Evolutionary conservation across 2,329 filamentous ascomycete genomes (phyloP), one percentile per base, ranked within the genome.

Genomic region (Alternaria sp.): DNA sequence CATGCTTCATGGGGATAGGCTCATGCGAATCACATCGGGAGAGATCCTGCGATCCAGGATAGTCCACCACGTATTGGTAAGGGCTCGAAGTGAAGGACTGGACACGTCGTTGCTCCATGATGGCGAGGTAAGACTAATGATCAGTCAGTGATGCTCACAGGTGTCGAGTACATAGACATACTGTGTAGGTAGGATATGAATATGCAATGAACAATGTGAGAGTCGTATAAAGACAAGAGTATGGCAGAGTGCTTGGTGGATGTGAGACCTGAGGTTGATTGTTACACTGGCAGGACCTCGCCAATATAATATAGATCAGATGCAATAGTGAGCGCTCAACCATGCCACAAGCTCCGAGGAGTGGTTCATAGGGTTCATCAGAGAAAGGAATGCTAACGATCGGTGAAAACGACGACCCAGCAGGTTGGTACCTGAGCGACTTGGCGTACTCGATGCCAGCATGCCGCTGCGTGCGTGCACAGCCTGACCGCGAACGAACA

Each of bases 341-440:
- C 28, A 49, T 23, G 47, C 50, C 55, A 50, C 30, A 25, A 18
- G 37, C 33, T 64, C 62, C 58, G 58, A 33, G 57, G 60, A 60
- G 14, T 20, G 18, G 21, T 21, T 28, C n/a, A 21, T 58, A 50
- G 18, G 43, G 25, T 41, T 61, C 56, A 49, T 54, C 54, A 54
- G n/a, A 15, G 63, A 41, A 64, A 64, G 63, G 63, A 57, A 55
- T 67, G 61, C 57, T 54, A 57, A 58, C 30, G 55, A 61, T 71
- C 54, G 63, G 56, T 65, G 47, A 57, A 66, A 55, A 61, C 55
- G 37, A 60, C 33, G 55, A 45, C 55, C 69, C 70, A 69, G 58
- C 25, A 21, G 9, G 46, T 55, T 65, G 71, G 70, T 71, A 67
- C 63, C 58, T 71, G 57, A 60, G 43, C 54, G 65, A 63, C 66